Base-by-base conservation (phyloP, 1,284 basidiomycete species). In the Cutaneotrichosporon sp. region DNA sequence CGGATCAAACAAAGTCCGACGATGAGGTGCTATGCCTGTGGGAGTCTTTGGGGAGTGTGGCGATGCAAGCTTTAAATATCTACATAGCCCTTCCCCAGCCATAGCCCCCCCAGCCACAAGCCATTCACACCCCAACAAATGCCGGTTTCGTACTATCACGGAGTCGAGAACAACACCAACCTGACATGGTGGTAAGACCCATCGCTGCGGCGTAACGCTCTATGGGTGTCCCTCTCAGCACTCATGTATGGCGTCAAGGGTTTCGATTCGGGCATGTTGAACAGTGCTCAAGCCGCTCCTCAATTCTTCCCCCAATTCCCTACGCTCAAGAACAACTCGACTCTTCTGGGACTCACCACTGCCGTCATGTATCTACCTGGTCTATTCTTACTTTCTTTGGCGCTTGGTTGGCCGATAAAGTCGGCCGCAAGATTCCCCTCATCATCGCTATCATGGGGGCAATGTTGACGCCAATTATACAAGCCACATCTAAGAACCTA, bases 401-500 rank as follows among this genome's bases (percentile, higher is more conserved):
- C 22, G 61, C 61, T 1, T 62, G 50, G 51, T 32, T 63, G 8
- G 57, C 62, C 5, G 62, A 63, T 40, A 53, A 38, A 21, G 32
- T 63, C 22, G 62, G 62, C 22, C 62, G 62, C 22, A 63, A 63
- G 62, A 63, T 63, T 21, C 62, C 62, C 10, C 57, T 63, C 51
- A 36, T 63, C 31, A 53, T 63, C 11, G 62, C 57, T 9, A 55
- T 63, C 40, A 34, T 59, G 32, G 62, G 62, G 18, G 62, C 62
- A 1, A 59, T 59, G 16, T 5, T 63, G 40, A 63, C 62, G 2
- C 62, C 62, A 21, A 55, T 63, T 57, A 63, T 63, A 40, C 62
- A 63, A 51, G 62, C 50, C 1, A 47, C 46, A 5, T 58, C 62
- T 9, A 21, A 59, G 49, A 40, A 32, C 6, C 56, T 63, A 40